Evolutionary conservation across 768 basidiomycete genomes (phyloP), one percentile per base, ranked within the genome.

Genomic region (Hericium erinaceus): DNA sequence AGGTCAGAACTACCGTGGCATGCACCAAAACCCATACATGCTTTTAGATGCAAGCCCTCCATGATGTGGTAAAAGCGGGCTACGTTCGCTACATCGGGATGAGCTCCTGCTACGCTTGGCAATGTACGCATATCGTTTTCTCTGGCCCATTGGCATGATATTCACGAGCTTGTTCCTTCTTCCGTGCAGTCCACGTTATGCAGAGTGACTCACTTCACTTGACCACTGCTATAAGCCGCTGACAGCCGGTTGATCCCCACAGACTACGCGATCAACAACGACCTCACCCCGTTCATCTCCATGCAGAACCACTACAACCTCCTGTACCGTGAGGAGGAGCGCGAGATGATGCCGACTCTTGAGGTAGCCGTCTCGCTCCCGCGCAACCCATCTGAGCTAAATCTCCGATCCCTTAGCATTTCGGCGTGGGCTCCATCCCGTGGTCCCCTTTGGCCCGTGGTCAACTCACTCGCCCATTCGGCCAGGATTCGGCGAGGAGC

Each of bases 261-360:
- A 71, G 70, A 68, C 58, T 73, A 73, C 59, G 72, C 72, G 0
- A 64, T 72, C 52, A 53, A 64, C 38, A 69, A 73, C 57, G 57
- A 61, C 11, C 48, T 64, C 16, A 61, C 62, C 2, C 62, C 61
- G 22, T 75, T 75, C 65, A 72, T 75, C 64, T 67, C 69, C 8
- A 74, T 75, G 73, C 73, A 75, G 63, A 75, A 75, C 58, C 67
- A 68, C 56, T 71, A 74, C 58, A 67, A 61, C 49, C 68, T 70
- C 9, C 58, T 70, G 39, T 75, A 75, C 60, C 64, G 74, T 48
- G 74, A 75, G 61, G 73, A 75, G 59, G 73, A 67, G 55, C 61
- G 67, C 24, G 65, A 65, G 52, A 65, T 67, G 66, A 73, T 73
- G 55, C 73, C 73, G 1, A 51, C 48, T 4, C 55, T 63, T 10